A percentile compares a stretch with the other conserved stretches of the same genome.
Evolutionary conservation across 2,329 filamentous ascomycete species (phyloP).

Genomic region (Cordyceps pruinosa): DNA sequence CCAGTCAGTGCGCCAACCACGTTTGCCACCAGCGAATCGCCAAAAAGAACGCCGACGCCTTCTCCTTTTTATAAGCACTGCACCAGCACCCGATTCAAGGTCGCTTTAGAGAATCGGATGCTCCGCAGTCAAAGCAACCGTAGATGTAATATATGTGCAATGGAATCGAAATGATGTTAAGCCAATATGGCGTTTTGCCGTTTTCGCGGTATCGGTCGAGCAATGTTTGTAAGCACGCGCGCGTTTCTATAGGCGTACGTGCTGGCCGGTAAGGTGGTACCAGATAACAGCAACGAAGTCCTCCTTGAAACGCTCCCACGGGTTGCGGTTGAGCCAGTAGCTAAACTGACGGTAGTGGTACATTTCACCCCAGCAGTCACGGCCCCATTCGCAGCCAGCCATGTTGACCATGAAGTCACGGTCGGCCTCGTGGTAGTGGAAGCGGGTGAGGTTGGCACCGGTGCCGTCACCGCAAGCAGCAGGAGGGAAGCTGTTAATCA

Average conservation of each 20-base stretch:
- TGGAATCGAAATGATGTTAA: slow-evolving; percentile 13
- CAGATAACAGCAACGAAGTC: slow-evolving; percentile 54
- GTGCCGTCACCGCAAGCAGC: slow-evolving; percentile 75
- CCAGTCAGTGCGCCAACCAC: neutral
- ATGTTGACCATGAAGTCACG: slow-evolving; percentile 96
- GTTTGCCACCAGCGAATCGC: neutral
- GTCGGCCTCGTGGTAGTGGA: slow-evolving; percentile 81
- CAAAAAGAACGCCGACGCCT: slow-evolving; percentile 5
- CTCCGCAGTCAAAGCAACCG: neutral
- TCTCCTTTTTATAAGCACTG: neutral
- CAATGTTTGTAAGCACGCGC: slow-evolving; percentile 1
- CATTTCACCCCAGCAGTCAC: slow-evolving; percentile 98
- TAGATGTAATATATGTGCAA: slow-evolving; percentile 9
- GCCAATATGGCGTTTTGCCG: neutral
- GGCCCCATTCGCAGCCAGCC: slow-evolving; percentile 94
- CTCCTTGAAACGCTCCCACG: slow-evolving; percentile 72
- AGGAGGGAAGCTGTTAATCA: slow-evolving; percentile 88
- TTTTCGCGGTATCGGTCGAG: neutral
- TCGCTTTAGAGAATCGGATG: neutral
- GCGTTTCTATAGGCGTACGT: slow-evolving; percentile 45
- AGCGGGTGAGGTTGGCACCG: slow-evolving; percentile 58
- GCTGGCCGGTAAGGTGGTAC: slow-evolving; percentile 57
- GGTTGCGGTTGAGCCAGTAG: slow-evolving; percentile 77
- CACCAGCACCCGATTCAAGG: neutral
- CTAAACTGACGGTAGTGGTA: slow-evolving; percentile 89